Percentiles rank a stretch among this genome's conserved stretches.
Evolutionary conservation across 208 protist genomes (phyloP).

Genomic region (Tritrichomonas foetus): DNA sequence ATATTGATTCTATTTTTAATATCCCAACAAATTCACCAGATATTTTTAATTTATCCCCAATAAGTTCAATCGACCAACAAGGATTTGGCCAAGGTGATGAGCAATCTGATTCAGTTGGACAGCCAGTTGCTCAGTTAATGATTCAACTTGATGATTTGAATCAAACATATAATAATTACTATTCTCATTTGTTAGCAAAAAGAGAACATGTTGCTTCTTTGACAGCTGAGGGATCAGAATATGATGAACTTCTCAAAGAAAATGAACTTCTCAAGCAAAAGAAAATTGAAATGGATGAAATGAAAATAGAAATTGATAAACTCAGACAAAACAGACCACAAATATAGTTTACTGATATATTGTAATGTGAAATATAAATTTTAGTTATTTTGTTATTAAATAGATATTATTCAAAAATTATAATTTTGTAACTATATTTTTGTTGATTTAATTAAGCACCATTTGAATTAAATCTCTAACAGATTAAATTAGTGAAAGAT

Average conservation of each 20-base stretch:
- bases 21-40: not conserved
- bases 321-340: not conserved
- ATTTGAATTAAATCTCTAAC: no score
- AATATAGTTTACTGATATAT: no score
- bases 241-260: not conserved
- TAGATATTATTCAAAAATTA: no score
- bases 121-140: not conserved
- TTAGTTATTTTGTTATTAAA: no score
- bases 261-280: not conserved
- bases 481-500: no score
- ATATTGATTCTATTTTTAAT: not conserved
- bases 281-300: not conserved
- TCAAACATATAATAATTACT: not conserved
- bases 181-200: not conserved
- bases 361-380: no score
- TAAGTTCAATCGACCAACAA: not conserved
- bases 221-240: not conserved
- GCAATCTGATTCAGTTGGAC: no score
- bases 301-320: not conserved
- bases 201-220: not conserved
- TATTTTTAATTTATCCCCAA: not conserved
- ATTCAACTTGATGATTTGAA: not conserved
- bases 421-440: no score
- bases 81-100: not conserved
- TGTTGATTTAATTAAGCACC: no score